phyloP scores from a whole-genome alignment of 192 early-diverging fungal species.

The Entophlyctis luteolus region DNA sequence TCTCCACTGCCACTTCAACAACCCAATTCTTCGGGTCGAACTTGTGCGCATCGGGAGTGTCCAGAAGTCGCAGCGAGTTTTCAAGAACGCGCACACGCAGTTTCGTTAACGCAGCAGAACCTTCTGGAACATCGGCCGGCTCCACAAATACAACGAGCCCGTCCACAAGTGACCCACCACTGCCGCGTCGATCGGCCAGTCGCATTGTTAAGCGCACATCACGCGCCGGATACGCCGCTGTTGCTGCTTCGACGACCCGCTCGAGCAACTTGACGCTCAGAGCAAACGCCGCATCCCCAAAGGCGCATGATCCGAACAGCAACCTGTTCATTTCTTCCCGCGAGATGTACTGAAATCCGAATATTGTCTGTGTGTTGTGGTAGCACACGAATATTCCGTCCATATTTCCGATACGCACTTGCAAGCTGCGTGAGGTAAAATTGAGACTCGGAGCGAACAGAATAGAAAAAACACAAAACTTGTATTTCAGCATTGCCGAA shows the following conservation, averaged over 20 bases:
- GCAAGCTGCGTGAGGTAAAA: slow-evolving; percentile 60
- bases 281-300: slow-evolving; percentile 70
- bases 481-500: slow-evolving; percentile 84
- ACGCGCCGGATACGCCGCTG: not conserved
- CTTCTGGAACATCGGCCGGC: not conserved
- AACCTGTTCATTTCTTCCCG: slow-evolving; percentile 76
- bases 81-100: not conserved
- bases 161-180: not conserved
- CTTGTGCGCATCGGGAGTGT: not conserved
- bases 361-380: slow-evolving; percentile 84
- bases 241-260: slow-evolving; percentile 54
- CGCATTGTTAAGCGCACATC: slow-evolving; percentile 11
- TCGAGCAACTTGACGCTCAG: slow-evolving; percentile 60
- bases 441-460: not conserved
- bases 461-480: slow-evolving; percentile 27
- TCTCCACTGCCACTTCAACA: not conserved
- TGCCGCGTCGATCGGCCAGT: not conserved
- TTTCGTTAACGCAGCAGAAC: not conserved
- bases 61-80: not conserved
- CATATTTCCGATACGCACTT: slow-evolving; percentile 91
- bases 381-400: slow-evolving; percentile 90
- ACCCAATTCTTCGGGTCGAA: not conserved
- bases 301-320: slow-evolving; percentile 66
- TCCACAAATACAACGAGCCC: not conserved
- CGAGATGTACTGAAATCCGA: slow-evolving; percentile 92